phyloP scores from a whole-genome alignment of 768 basidiomycete genomes.

The Hygrocybe coccinea region DNA sequence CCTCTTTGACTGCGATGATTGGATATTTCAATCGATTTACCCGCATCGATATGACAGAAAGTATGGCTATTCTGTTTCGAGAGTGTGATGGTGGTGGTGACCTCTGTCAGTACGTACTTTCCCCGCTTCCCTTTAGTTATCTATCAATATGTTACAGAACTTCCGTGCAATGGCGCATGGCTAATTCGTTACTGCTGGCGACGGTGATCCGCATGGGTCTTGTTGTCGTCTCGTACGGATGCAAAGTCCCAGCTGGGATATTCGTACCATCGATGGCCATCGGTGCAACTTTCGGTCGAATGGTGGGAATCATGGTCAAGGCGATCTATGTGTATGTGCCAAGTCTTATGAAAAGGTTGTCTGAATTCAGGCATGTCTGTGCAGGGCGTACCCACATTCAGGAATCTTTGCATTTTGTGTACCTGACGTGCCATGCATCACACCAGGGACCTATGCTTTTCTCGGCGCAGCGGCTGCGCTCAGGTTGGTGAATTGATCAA shows the following conservation, averaged over 20 bases:
- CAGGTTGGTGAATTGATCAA: conserved; percentile 47
- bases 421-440: conserved; percentile 93
- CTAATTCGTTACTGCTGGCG: conserved; percentile 86
- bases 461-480: conserved; percentile 94
- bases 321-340: conserved; percentile 81
- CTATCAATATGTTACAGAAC: neutral
- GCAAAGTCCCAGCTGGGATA: conserved; percentile 95
- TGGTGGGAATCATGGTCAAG: conserved; percentile 96
- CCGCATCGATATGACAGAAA: conserved; percentile 96
- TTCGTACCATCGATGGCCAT: conserved; percentile 99
- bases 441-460: conserved; percentile 97
- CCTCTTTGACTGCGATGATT: conserved; percentile 83
- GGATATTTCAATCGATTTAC: conserved; percentile 94
- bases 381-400: conserved; percentile 73
- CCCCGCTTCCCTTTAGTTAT: conserved; percentile 7
- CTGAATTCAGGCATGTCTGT: neutral
- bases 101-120: conserved; percentile 81
- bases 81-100: conserved; percentile 96
- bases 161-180: conserved; percentile 91
- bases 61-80: conserved; percentile 88
- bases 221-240: conserved; percentile 90
- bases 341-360: neutral
- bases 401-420: conserved; percentile 88
- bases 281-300: conserved; percentile 93
- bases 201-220: conserved; percentile 83